phyloP scores from a whole-genome alignment of 345 rosid species.

The Lagerstroemia speciosa region DNA sequence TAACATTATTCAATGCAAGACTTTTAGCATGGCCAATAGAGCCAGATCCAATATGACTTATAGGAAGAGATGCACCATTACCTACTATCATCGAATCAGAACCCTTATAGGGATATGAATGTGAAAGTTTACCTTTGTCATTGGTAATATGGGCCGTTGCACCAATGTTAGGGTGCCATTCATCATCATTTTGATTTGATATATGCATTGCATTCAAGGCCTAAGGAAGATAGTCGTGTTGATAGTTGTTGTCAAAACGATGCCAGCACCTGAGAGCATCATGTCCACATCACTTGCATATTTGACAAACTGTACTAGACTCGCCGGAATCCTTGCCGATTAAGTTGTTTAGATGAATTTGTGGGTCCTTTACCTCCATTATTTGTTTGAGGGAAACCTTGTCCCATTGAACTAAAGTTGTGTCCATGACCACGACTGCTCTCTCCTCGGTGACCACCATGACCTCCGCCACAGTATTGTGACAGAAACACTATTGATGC shows the following conservation, averaged over 20 bases:
- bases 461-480: neutral
- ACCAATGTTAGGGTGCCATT: neutral
- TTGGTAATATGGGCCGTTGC: neutral
- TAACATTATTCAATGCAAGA: neutral
- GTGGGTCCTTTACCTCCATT: neutral
- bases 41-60: neutral
- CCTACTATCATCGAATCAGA: neutral
- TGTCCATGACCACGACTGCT: neutral
- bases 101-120: too few species aligned
- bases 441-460: neutral
- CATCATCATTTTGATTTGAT: neutral
- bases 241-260: neutral
- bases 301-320: too few species aligned
- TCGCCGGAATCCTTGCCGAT: neutral
- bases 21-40: neutral
- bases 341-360: neutral
- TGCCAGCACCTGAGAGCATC: neutral
- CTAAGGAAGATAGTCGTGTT: neutral
- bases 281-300: neutral
- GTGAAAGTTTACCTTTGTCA: neutral
- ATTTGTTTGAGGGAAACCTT: too few species aligned
- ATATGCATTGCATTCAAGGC: neutral
- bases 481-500: neutral
- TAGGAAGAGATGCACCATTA: neutral
- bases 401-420: too few species aligned